phyloP scores from a whole-genome alignment of 2,329 filamentous ascomycete species.

The Aspergillus unguis region DNA sequence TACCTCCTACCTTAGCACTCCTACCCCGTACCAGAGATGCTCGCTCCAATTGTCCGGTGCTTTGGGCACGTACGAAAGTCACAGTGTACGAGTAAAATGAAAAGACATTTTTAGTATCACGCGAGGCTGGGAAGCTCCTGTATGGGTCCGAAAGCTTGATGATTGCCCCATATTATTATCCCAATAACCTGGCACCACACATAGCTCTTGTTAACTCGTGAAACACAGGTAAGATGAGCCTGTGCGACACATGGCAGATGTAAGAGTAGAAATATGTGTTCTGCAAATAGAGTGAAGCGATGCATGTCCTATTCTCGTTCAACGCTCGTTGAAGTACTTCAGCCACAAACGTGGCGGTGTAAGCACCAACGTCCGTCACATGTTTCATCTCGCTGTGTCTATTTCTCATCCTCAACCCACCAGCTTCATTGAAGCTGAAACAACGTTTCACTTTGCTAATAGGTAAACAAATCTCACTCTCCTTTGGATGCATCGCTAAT shows the following conservation, averaged over 20 bases:
- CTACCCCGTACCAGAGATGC: too few species aligned
- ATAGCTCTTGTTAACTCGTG: too few species aligned
- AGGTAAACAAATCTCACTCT: neutral
- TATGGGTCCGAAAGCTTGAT: neutral
- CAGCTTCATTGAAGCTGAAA: neutral
- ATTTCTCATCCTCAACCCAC: neutral
- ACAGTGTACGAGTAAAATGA: slow-evolving; percentile 1
- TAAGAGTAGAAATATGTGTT: neutral
- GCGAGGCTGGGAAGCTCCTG: neutral
- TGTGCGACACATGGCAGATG: neutral
- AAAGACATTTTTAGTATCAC: neutral
- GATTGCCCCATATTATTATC: neutral
- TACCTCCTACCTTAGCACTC: neutral
- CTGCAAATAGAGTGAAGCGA: too few species aligned
- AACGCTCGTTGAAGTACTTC: neutral
- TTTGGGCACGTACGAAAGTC: slow-evolving; percentile 17
- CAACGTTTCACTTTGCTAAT: neutral
- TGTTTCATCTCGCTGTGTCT: neutral
- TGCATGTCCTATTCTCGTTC: neutral
- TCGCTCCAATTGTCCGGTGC: slow-evolving; percentile 1
- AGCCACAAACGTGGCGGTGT: slow-evolving; percentile 15
- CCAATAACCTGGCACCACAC: too few species aligned
- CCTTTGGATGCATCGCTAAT: neutral
- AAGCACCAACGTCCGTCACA: slow-evolving; percentile 1
- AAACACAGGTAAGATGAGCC: neutral